phyloP scores from a whole-genome alignment of 306 rosid species.

The Castanospermum australe region DNA sequence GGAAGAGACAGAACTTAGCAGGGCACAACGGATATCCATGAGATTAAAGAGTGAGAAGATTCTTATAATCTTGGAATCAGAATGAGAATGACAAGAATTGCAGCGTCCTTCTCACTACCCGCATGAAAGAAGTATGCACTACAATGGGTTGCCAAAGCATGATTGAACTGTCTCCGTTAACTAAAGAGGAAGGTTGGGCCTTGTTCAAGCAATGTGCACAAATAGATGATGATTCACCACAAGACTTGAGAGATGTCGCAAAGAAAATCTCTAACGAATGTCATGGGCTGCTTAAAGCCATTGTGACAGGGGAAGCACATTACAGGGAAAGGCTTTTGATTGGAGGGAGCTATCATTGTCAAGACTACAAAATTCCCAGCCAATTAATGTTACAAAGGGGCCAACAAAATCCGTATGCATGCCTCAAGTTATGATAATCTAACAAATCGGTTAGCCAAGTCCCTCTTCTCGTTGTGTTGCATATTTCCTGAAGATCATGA shows the following conservation, averaged over 20 bases:
- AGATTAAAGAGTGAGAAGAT: not conserved
- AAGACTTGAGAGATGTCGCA: not conserved
- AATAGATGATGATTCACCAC: not conserved
- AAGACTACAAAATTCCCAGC: not conserved
- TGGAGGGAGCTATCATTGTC: not conserved
- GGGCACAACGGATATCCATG: accelerated
- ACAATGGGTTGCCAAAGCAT: not conserved
- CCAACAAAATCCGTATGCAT: not conserved
- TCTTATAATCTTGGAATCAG: conserved; percentile 14
- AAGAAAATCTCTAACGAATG: not conserved
- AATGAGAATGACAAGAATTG: not conserved
- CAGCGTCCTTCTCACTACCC: not conserved
- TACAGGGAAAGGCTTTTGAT: not conserved
- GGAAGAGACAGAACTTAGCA: accelerated
- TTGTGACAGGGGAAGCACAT: not conserved
- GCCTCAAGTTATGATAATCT: not conserved
- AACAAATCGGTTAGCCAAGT: not conserved
- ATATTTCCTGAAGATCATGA: not conserved
- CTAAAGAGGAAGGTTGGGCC: not conserved
- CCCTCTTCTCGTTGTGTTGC: not conserved
- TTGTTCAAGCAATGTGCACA: not conserved
- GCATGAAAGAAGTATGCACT: not conserved
- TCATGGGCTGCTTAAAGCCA: not conserved
- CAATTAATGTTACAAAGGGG: not conserved
- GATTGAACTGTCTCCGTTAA: not conserved